Evolutionary conservation across 1,284 basidiomycete species (phyloP).

Genomic region (Malassezia vespertilionis): DNA sequence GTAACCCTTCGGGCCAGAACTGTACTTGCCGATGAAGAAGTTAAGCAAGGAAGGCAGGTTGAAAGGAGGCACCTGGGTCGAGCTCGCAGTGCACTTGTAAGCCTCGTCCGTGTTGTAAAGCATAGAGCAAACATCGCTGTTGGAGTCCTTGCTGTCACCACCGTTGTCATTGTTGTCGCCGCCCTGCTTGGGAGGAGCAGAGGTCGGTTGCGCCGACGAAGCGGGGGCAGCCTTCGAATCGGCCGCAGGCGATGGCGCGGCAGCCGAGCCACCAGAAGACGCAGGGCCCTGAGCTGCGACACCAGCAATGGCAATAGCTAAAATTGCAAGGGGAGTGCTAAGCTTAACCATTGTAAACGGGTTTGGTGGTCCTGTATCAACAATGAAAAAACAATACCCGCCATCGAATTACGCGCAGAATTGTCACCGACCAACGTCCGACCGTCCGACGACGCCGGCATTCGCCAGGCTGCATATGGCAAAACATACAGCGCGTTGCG

Average conservation of each 20-base stretch:
- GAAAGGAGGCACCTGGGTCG: conserved; percentile 30
- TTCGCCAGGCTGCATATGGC: no score
- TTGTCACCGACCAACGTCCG: no score
- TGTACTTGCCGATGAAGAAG: conserved; percentile 34
- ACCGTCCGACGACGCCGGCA: no score
- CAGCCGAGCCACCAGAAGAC: conserved; percentile 3
- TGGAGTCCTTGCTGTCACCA: conserved; percentile 11
- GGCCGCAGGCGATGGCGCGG: conserved; percentile 6
- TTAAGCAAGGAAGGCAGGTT: conserved; percentile 31
- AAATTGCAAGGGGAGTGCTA: conserved; percentile 27
- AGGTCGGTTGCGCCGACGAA: conserved; percentile 12
- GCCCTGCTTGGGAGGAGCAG: conserved; percentile 18
- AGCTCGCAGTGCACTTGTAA: conserved; percentile 31
- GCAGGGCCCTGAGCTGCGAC: conserved; percentile 17
- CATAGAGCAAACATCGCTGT: conserved; percentile 23
- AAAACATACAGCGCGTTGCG: no score
- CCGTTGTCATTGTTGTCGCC: conserved; percentile 4
- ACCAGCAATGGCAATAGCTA: conserved; percentile 27
- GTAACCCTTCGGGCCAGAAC: conserved; percentile 21
- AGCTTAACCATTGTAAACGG: conserved; percentile 29
- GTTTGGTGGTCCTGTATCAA: conserved; percentile 3
- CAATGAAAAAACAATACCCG: no score
- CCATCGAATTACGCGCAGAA: no score
- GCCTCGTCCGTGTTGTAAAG: conserved; percentile 25
- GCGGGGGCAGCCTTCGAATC: conserved; percentile 4